Conservation (phyloP, 2,329 filamentous ascomycete species). For the Colletotrichum eleusines region DNA sequence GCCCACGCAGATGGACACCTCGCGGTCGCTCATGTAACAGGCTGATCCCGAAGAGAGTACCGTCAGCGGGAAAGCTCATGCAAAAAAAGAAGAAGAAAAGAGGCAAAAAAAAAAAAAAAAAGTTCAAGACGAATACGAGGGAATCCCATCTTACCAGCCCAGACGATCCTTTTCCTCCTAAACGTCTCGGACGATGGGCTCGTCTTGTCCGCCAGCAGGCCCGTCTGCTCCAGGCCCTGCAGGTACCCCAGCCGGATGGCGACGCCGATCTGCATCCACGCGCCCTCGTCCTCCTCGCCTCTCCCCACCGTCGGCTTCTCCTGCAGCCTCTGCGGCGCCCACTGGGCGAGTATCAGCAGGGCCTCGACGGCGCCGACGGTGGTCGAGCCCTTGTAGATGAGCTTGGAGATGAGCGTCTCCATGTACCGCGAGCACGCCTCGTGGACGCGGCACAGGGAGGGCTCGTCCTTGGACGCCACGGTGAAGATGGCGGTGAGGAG, state of each 20-base stretch:
- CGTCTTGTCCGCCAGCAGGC: conserved; percentile 69
- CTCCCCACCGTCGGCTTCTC: conserved; percentile 74
- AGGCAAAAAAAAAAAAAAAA: not conserved
- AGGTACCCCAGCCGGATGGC: conserved; percentile 78
- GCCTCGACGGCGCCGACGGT: conserved; percentile 80
- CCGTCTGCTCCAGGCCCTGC: conserved; percentile 76
- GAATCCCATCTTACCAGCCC: conserved; percentile 63
- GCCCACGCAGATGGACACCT: conserved; percentile 78
- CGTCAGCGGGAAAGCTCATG: not conserved
- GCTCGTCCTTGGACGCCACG: conserved; percentile 78
- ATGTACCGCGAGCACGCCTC: conserved; percentile 77
- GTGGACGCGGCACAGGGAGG: conserved; percentile 72
- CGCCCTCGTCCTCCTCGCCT: conserved; percentile 79
- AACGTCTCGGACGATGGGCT: conserved; percentile 67
- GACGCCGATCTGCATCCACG: conserved; percentile 82
- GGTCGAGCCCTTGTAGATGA: conserved; percentile 75
- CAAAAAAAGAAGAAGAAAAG: too few relatives aligned
- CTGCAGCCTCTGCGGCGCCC: conserved; percentile 75
- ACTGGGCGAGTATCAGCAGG: conserved; percentile 77
- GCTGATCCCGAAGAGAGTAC: conserved; percentile 47
- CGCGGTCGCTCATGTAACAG: conserved; percentile 75
- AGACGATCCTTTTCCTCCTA: conserved; percentile 74
- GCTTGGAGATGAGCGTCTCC: conserved; percentile 74
- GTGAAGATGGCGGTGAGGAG: conserved; percentile 77
- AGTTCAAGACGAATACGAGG: conserved; percentile 1